Conservation (phyloP, 257 asterid genomes). For the Salvia rosmarinus region DNA sequence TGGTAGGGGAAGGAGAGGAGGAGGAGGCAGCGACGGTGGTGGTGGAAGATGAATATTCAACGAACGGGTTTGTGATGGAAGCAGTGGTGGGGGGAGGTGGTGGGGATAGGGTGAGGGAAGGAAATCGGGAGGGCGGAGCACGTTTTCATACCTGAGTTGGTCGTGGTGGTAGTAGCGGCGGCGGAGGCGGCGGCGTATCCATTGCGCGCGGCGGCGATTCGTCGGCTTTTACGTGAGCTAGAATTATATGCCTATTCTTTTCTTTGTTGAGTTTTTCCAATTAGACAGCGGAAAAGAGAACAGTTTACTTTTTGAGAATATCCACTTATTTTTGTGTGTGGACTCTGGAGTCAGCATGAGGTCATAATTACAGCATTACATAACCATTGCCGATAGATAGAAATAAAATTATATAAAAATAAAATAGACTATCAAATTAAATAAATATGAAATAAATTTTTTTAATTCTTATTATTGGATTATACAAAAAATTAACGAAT, state of each 20-base stretch:
- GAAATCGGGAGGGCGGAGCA: conserved; percentile 40
- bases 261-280: conserved; percentile 14
- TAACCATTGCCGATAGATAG: background rate
- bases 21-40: conserved; percentile 38
- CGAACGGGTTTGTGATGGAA: conserved; percentile 34
- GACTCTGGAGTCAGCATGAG: background rate
- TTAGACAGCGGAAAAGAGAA: conserved; percentile 28
- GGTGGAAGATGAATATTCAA: conserved; percentile 40
- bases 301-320: background rate
- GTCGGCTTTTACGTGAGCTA: conserved; percentile 17
- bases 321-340: background rate
- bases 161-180: conserved; percentile 48
- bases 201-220: conserved; percentile 31
- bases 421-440: too few relatives aligned
- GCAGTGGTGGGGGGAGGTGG: conserved; percentile 44
- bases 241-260: conserved; percentile 16
- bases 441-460: too few relatives aligned
- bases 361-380: conserved; percentile 6
- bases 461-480: too few relatives aligned
- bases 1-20: conserved; percentile 37
- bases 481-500: too few relatives aligned
- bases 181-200: conserved; percentile 56
- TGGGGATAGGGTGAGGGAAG: conserved; percentile 29
- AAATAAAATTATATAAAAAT: too few relatives aligned
- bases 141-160: conserved; percentile 52